A percentile compares a stretch with the other conserved stretches of the same genome.
These are phyloP conservation scores for Balakata baccata DNA, from an alignment of 345 rosid species.

Conservation along the genomic window DNA sequence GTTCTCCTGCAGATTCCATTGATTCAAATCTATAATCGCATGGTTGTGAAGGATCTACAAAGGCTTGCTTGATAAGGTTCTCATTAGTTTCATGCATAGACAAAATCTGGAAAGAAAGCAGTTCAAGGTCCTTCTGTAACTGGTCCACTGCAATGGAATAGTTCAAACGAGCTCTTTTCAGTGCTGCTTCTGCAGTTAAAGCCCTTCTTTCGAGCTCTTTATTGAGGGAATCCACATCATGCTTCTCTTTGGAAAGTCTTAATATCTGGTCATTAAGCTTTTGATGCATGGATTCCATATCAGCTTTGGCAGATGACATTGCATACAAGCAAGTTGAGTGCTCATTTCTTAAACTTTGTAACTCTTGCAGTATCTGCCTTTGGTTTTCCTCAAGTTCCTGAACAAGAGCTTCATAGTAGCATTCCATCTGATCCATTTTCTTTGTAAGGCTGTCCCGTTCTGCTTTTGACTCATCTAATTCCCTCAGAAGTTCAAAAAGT, in stretches of 20 bases:
- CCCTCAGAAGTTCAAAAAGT: conserved; percentile 78
- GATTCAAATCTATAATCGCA: conserved; percentile 38
- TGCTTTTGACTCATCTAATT: conserved; percentile 81
- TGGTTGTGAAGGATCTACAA: conserved; percentile 52
- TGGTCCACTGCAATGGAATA: conserved; percentile 91
- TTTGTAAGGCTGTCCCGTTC: conserved; percentile 77
- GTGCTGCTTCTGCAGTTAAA: conserved; percentile 72
- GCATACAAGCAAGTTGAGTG: conserved; percentile 73
- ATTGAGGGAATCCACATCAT: conserved; percentile 49
- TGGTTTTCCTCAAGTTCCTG: conserved; percentile 99
- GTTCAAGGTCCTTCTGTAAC: conserved; percentile 92
- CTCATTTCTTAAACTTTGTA: conserved; percentile 86
- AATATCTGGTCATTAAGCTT: conserved; percentile 57
- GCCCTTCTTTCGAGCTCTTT: conserved; percentile 85
- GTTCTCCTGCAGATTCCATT: conserved; percentile 34
- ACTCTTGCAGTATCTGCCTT: conserved; percentile 82
- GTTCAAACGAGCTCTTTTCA: conserved; percentile 91
- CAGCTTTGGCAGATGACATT: conserved; percentile 67
- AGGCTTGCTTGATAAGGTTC: conserved; percentile 82
- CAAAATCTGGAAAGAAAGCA: conserved; percentile 83
- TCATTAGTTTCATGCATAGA: conserved; percentile 91
- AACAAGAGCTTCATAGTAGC: conserved; percentile 87
- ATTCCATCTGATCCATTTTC: conserved; percentile 99
- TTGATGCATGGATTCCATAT: conserved; percentile 71
- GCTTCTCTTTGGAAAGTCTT: conserved; percentile 69